Percentiles rank a stretch among this genome's conserved stretches.
These are phyloP conservation scores for Pecoramyces ruminantium DNA, from an alignment of 192 early-diverging fungal genomes.

Conservation along the genomic window DNA sequence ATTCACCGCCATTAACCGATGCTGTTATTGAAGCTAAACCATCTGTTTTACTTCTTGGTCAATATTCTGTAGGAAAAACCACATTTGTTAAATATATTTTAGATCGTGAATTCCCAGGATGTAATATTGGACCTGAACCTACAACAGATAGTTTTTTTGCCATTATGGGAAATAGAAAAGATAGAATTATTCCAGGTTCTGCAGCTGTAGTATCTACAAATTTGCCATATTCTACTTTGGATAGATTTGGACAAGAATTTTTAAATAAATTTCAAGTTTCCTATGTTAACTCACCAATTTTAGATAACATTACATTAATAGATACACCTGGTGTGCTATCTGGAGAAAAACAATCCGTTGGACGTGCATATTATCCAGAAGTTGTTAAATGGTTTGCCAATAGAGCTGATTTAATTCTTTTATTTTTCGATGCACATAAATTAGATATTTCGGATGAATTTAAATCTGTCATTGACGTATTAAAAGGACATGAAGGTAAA, in stretches of 20 bases:
- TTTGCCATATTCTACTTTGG: constrained; percentile 62
- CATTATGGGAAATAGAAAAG: neutral
- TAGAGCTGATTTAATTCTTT: constrained; percentile 61
- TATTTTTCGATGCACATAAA: constrained; percentile 80
- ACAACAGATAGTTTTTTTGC: neutral
- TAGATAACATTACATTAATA: constrained; percentile 69
- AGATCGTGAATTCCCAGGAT: neutral
- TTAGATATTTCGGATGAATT: constrained; percentile 83
- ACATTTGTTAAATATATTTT: neutral
- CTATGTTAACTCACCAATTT: constrained; percentile 50
- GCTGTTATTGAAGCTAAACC: constrained; percentile 73
- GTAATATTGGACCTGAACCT: neutral
- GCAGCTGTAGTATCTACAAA: constrained; percentile 68
- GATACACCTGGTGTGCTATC: constrained; percentile 84
- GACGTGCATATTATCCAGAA: constrained; percentile 61
- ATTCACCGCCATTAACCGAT: constrained; percentile 60
- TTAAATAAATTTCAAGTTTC: constrained; percentile 65
- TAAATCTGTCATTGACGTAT: constrained; percentile 53
- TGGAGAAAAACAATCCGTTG: constrained; percentile 69
- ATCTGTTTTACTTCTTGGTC: constrained; percentile 70
- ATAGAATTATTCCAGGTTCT: constrained; percentile 59
- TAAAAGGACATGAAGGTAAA: constrained; percentile 76
- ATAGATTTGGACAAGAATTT: constrained; percentile 62
- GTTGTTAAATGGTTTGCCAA: constrained; percentile 78
- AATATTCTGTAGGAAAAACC: constrained; percentile 40